Evolutionary conservation across 441 rosid species (phyloP).

Genomic region (Flueggea neowawraea): DNA sequence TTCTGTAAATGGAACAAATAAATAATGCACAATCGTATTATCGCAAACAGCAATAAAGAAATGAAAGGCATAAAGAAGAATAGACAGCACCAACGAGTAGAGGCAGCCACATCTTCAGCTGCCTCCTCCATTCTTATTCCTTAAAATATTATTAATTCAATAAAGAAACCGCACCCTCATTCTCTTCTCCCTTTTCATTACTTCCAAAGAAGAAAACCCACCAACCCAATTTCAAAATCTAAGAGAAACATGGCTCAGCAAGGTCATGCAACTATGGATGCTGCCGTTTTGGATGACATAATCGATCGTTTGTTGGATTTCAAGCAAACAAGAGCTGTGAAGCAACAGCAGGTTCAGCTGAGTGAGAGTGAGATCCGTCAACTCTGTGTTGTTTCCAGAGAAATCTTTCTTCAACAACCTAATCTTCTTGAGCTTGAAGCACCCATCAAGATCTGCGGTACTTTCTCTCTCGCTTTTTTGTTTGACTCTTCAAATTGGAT

Average conservation of each 20-base stretch:
- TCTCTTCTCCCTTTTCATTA: no score
- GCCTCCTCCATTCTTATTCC: background rate
- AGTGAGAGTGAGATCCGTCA: conserved; percentile 91
- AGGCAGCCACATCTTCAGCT: no score
- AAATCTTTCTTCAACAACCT: conserved; percentile 85
- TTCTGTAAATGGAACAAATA: no score
- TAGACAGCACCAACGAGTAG: no score
- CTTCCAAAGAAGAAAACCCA: no score
- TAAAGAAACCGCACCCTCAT: no score
- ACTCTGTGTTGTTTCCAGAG: conserved; percentile 62
- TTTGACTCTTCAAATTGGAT: background rate
- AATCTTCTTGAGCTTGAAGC: conserved; percentile 93
- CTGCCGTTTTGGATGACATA: conserved; percentile 68
- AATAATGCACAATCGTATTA: no score
- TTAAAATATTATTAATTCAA: no score
- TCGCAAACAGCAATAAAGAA: no score
- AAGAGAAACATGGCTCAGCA: conserved; percentile 49
- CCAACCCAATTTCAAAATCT: no score
- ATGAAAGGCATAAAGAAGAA: no score
- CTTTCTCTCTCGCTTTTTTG: conserved; percentile 1
- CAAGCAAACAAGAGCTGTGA: conserved; percentile 56
- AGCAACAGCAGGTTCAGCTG: conserved; percentile 75
- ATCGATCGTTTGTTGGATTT: conserved; percentile 65
- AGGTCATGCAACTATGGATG: conserved; percentile 50
- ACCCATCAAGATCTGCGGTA: conserved; percentile 98